These are phyloP conservation scores for Lichtheimia ornata DNA, from an alignment of 371 early-diverging fungal genomes.

Conservation along the genomic window DNA sequence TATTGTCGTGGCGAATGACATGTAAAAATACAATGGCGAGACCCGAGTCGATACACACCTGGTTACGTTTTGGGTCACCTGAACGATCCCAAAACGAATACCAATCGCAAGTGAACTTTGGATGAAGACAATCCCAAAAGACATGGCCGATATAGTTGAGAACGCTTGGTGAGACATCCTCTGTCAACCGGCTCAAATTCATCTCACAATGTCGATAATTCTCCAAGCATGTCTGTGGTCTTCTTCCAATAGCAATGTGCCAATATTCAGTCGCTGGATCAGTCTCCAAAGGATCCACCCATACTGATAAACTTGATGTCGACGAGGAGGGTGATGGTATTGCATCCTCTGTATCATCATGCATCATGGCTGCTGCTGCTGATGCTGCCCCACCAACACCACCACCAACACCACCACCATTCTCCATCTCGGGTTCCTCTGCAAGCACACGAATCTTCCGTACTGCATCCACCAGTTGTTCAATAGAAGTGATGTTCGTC, in stretches of 20 bases:
- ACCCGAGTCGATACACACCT: constrained; percentile 45
- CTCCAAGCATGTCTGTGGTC: constrained; percentile 36
- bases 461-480: constrained; percentile 52
- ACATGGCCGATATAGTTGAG: constrained; percentile 42
- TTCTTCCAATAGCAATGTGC: constrained; percentile 32
- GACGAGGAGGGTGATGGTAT: constrained; percentile 6
- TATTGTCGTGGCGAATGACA: constrained; percentile 38
- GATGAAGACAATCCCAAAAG: constrained; percentile 50
- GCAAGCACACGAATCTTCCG: constrained; percentile 38
- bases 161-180: constrained; percentile 38
- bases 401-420: neutral
- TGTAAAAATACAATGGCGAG: constrained; percentile 46
- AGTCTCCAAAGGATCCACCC: constrained; percentile 20
- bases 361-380: constrained; percentile 3
- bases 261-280: constrained; percentile 46
- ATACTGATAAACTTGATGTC: constrained; percentile 5
- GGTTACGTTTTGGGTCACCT: constrained; percentile 42
- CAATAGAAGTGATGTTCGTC: constrained; percentile 52
- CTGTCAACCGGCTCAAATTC: constrained; percentile 29
- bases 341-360: constrained; percentile 7
- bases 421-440: constrained; percentile 9
- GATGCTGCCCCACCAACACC: too few relatives aligned
- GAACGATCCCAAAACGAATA: constrained; percentile 44
- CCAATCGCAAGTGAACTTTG: constrained; percentile 47
- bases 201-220: constrained; percentile 31